Base-by-base conservation (phyloP, 306 rosid genomes). In the Calophaca sinica region DNA sequence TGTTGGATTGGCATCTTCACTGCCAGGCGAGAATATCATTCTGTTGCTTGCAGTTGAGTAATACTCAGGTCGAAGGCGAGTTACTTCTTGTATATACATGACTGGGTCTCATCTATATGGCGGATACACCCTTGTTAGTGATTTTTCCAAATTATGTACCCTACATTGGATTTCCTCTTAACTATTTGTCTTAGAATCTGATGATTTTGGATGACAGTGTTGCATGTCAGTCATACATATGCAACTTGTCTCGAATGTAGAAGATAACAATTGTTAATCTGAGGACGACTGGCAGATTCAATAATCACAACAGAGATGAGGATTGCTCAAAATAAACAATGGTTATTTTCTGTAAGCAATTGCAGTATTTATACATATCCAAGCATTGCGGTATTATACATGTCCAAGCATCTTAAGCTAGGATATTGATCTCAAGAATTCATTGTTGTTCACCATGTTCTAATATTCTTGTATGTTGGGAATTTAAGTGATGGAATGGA, bases 1-100 rank as follows among this genome's bases (percentile, higher is more conserved):
- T 58, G 64, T 26, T 46, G 74, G 62, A 72, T 65, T 62, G n/a
- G 54, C 62, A 39, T 66, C 45, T 77, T 36, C 39, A 2, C 26
- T 20, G 1, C 1, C 26, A 20, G 26, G 1, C 1, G 26, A 20
- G 26, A 20, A 20, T 20, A 20, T 20, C 26, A 20, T 20, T 20
- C 26, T 20, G 26, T 20, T 20, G 26, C 26, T 20, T 20, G 26
- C 26, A 20, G 26, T 1, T 20, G 26, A 20, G 26, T 20, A 20
- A 20, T 20, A 20, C 26, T 20, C 26, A 0, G 26, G 26, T 20
- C 26, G 26, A 20, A 1, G 26, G 0, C 26, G 26, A 20, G 26
- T 20, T 20, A 20, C 26, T 20, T 20, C 26, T 20, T 20, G 26
- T 20, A 20, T 20, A 20, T 0, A 20, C 26, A 20, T 20, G 26